phyloP scores from a whole-genome alignment of 768 basidiomycete species.

The Tricholomella constricta region DNA sequence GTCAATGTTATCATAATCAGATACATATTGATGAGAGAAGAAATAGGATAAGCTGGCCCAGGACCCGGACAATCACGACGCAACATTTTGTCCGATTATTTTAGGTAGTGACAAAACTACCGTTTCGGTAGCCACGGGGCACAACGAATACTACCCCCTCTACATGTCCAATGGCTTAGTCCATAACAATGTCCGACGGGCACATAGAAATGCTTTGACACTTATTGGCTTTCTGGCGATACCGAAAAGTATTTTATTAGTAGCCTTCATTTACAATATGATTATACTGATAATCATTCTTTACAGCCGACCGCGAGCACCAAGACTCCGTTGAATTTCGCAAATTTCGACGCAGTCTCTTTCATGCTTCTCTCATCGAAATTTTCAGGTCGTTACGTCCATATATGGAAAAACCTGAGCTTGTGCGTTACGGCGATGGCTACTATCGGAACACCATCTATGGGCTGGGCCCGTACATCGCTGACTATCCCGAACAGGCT shows the following conservation, averaged over 20 bases:
- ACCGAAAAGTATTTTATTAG: slow-evolving; percentile 22
- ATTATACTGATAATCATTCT: too few relatives aligned
- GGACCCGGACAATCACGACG: slow-evolving; percentile 10
- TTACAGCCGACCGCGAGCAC: slow-evolving; percentile 1
- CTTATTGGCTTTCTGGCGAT: slow-evolving; percentile 21
- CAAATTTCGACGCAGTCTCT: slow-evolving; percentile 30
- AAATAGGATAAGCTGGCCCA: slow-evolving; percentile 13
- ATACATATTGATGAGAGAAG: slow-evolving; percentile 1
- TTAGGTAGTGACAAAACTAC: slow-evolving; percentile 31
- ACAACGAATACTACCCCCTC: slow-evolving; percentile 13
- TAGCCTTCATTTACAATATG: too few relatives aligned
- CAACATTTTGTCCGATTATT: slow-evolving; percentile 22
- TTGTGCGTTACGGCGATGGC: slow-evolving; percentile 30
- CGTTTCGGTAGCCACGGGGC: slow-evolving; percentile 24
- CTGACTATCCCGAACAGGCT: slow-evolving; percentile 39
- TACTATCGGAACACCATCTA: slow-evolving; percentile 29
- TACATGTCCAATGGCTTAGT: slow-evolving; percentile 9
- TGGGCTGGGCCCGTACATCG: slow-evolving; percentile 35
- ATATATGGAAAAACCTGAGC: slow-evolving; percentile 28
- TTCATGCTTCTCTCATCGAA: slow-evolving; percentile 26
- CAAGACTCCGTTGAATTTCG: slow-evolving; percentile 20
- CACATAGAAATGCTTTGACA: slow-evolving; percentile 16
- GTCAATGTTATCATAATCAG: neutral
- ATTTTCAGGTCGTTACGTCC: slow-evolving; percentile 25
- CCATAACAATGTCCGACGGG: slow-evolving; percentile 6